A percentile compares a stretch with the other conserved stretches of the same genome.
phyloP scores from a whole-genome alignment of 2,329 filamentous ascomycete species.

The Ophiostoma pallidulum region DNA sequence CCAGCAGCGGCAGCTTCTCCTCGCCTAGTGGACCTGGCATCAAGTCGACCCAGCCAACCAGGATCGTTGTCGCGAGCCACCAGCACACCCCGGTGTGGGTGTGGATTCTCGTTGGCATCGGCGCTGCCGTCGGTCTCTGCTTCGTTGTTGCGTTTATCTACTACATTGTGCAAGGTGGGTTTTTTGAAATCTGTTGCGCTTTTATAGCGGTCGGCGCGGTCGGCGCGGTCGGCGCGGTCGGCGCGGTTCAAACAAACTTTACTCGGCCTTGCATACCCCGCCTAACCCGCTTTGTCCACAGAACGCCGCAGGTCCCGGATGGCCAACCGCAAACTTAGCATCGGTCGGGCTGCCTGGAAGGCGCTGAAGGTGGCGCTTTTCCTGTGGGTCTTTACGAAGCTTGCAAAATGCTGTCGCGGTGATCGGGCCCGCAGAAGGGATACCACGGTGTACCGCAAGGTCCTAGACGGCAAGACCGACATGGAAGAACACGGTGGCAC shows the following conservation, averaged over 20 bases:
- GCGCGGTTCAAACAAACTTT: no score
- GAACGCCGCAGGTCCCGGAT: background rate
- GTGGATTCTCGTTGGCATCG: slow-evolving; percentile 8
- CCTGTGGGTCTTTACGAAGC: slow-evolving; percentile 6
- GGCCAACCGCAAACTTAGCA: slow-evolving; percentile 4
- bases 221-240: background rate
- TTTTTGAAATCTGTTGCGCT: background rate
- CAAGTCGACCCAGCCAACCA: no score
- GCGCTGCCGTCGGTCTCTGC: background rate
- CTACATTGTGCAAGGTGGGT: background rate
- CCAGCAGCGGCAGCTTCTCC: background rate
- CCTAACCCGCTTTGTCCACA: background rate
- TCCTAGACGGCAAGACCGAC: background rate
- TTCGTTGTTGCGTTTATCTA: background rate
- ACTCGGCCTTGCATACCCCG: background rate
- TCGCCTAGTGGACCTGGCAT: background rate
- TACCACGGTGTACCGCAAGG: background rate
- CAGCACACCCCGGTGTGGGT: slow-evolving; percentile 5
- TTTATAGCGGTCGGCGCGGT: background rate
- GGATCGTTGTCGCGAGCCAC: background rate
- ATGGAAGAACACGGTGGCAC: background rate
- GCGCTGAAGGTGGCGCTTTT: slow-evolving; percentile 8
- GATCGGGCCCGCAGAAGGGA: background rate
- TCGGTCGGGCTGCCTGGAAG: background rate
- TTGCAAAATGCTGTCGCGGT: background rate